A percentile compares a stretch with the other conserved stretches of the same genome.
Conservation (phyloP, 805 yeast genomes). For the Barnettozyma californica region DNA sequence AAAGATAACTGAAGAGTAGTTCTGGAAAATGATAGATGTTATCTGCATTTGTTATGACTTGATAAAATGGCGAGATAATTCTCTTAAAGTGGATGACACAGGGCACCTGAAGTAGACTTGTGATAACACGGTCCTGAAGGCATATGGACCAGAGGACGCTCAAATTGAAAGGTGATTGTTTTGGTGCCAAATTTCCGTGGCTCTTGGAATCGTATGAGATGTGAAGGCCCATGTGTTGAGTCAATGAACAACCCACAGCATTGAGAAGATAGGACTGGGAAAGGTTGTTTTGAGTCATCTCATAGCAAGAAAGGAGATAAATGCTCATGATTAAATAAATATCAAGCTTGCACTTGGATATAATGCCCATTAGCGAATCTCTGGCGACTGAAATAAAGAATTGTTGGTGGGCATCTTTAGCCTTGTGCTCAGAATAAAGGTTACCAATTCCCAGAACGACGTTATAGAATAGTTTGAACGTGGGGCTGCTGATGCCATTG, state of each 20-base stretch:
- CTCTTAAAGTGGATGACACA: conserved; percentile 30
- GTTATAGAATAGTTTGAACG: conserved; percentile 24
- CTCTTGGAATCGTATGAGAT: conserved; percentile 16
- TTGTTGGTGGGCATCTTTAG: conserved; percentile 5
- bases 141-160: conserved; percentile 29
- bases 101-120: conserved; percentile 25
- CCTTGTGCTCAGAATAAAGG: conserved; percentile 17
- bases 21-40: conserved; percentile 19
- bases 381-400: conserved; percentile 25
- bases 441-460: conserved; percentile 25
- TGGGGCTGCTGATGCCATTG: conserved; percentile 10
- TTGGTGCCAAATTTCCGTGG: conserved; percentile 4
- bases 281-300: conserved; percentile 27
- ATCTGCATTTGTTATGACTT: conserved; percentile 11
- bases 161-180: conserved; percentile 22
- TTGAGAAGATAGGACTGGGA: conserved; percentile 28
- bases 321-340: conserved; percentile 23
- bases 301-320: conserved; percentile 26
- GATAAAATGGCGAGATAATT: conserved; percentile 29
- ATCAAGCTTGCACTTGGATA: conserved; percentile 17
- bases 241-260: conserved; percentile 28
- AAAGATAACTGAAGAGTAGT: conserved; percentile 22
- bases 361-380: conserved; percentile 18
- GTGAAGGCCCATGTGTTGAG: conserved; percentile 32
- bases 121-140: conserved; percentile 27